Conservation (phyloP, 345 rosid species). For the Acer yangbiense region DNA sequence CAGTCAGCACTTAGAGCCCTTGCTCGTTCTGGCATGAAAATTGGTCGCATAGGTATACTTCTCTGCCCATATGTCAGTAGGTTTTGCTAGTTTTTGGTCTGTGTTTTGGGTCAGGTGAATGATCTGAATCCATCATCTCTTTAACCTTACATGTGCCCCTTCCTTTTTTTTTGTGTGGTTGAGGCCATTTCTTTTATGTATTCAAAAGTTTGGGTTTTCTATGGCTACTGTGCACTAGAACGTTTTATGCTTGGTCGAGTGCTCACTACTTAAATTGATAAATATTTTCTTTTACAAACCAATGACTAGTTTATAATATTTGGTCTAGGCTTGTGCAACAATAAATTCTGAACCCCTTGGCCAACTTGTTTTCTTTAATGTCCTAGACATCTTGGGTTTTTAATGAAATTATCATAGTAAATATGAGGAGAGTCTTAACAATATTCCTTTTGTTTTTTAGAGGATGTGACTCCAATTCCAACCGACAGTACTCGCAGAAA, state of each 20-base stretch:
- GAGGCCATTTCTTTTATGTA: too few species aligned
- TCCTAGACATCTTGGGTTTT: neutral
- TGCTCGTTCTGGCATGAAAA: conserved; percentile 95
- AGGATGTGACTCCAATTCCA: conserved; percentile 96
- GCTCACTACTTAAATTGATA: neutral
- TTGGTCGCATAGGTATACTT: conserved; percentile 79
- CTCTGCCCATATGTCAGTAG: neutral
- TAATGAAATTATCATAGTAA: neutral
- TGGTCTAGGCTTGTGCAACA: neutral
- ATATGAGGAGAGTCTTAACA: neutral
- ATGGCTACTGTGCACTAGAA: neutral
- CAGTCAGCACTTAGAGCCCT: conserved; percentile 92
- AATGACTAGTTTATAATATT: too few species aligned
- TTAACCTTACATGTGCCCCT: neutral
- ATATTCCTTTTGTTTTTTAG: conserved; percentile 33
- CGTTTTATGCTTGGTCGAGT: neutral
- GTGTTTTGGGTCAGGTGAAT: neutral
- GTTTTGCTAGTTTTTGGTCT: neutral
- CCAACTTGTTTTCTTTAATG: neutral
- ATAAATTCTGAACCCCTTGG: neutral
- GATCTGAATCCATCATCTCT: neutral
- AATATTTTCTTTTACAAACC: neutral
- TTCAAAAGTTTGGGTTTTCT: too few species aligned
- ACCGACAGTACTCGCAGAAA: conserved; percentile 92
- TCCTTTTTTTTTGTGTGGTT: neutral